Percentiles rank a stretch among this genome's conserved stretches.
These are phyloP conservation scores for Colletotrichum paranaense DNA, from an alignment of 2,329 filamentous ascomycete genomes.

Conservation along the genomic window DNA sequence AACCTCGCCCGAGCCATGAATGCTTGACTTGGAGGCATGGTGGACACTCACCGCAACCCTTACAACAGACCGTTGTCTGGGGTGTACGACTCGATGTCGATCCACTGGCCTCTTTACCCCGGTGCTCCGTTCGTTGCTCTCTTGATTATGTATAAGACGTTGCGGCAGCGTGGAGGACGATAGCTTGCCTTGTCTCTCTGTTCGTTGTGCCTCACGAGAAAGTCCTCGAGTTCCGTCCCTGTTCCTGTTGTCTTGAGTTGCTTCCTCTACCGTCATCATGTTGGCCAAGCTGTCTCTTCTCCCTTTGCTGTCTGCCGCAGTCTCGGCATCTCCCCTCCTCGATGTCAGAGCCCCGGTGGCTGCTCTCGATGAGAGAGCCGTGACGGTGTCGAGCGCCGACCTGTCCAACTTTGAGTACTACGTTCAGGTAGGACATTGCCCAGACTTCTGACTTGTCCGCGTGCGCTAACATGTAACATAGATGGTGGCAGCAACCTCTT, in stretches of 20 bases:
- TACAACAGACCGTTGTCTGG: neutral
- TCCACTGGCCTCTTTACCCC: constrained; percentile 11
- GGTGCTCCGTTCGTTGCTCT: neutral
- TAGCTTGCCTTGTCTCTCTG: neutral
- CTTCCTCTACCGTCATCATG: constrained; percentile 30
- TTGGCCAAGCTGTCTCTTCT: constrained; percentile 35
- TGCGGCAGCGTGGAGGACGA: neutral
- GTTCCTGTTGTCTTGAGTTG: neutral
- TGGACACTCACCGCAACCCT: constrained; percentile 16
- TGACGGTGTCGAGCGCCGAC: constrained; percentile 36
- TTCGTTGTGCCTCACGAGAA: constrained; percentile 11
- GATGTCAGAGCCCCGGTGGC: constrained; percentile 17
- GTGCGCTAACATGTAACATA: neutral
- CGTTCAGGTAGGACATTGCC: constrained; percentile 47
- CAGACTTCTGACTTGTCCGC: neutral
- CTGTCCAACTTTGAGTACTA: constrained; percentile 58
- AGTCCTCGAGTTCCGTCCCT: constrained; percentile 17
- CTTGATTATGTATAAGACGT: constrained; percentile 29
- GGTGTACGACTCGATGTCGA: constrained; percentile 16
- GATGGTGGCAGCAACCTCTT: constrained; percentile 64
- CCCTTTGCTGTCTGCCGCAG: constrained; percentile 32
- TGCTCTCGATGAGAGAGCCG: constrained; percentile 44
- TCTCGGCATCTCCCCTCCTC: constrained; percentile 31
- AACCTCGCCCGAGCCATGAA: neutral
- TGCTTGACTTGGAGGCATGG: neutral